These are phyloP conservation scores for Suillus subluteus DNA, from an alignment of 768 basidiomycete species.

Conservation along the genomic window DNA sequence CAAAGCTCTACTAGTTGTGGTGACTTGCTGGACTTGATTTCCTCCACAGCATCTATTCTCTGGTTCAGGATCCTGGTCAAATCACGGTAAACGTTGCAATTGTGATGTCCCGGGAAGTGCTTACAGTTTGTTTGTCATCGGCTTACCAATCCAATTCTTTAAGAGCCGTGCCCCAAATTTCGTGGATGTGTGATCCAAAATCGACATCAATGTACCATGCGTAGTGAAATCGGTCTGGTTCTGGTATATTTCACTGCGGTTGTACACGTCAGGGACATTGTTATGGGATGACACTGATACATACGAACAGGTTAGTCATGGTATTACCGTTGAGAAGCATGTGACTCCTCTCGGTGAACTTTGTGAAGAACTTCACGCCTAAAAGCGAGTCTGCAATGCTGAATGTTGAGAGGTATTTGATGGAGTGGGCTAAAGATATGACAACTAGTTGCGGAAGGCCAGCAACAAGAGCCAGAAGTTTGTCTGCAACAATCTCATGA, in stretches of 20 bases:
- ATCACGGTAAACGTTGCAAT: constrained; percentile 7
- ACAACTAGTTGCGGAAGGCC: constrained; percentile 73
- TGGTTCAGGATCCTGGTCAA: constrained; percentile 68
- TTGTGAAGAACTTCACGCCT: constrained; percentile 77
- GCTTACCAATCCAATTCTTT: constrained; percentile 84
- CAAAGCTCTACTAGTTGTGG: constrained; percentile 70
- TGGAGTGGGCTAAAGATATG: constrained; percentile 72
- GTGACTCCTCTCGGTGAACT: constrained; percentile 74
- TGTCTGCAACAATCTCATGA: constrained; percentile 42
- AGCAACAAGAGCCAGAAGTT: constrained; percentile 61
- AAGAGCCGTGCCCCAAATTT: constrained; percentile 87
- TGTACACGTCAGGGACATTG: constrained; percentile 1
- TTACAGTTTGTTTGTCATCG: constrained; percentile 64
- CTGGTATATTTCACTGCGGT: constrained; percentile 77
- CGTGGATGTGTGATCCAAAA: constrained; percentile 86
- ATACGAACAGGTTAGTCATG: constrained; percentile 68
- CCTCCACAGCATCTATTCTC: constrained; percentile 83
- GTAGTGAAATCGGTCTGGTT: constrained; percentile 83
- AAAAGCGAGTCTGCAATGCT: constrained; percentile 77
- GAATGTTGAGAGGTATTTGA: constrained; percentile 74
- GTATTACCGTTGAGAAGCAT: constrained; percentile 93
- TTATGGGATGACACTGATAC: not conserved
- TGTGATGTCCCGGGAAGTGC: constrained; percentile 1
- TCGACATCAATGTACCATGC: constrained; percentile 80
- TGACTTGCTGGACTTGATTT: constrained; percentile 67